Conservation (phyloP, 1,284 basidiomycete genomes). For the Leucoagaricus sp. region DNA sequence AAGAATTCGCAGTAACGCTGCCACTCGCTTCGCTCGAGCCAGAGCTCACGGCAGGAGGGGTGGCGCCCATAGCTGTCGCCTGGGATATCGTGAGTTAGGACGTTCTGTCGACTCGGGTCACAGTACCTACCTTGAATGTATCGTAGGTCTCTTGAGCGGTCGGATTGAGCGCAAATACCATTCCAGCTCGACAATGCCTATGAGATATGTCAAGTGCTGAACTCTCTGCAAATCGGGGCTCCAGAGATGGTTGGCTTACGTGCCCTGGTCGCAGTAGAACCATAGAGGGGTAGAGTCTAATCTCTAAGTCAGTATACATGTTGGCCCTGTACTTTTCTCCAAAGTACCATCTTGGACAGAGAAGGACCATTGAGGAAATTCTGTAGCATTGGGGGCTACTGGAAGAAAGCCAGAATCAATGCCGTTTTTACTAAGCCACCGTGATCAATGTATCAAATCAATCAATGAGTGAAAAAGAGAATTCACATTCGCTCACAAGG, state of each 20-base stretch:
- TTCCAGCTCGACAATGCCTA: slow-evolving; percentile 42
- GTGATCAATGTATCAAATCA: too few relatives aligned
- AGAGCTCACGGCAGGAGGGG: slow-evolving; percentile 18
- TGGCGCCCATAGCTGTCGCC: slow-evolving; percentile 33
- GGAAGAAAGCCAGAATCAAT: slow-evolving; percentile 41
- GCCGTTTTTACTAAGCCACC: too few relatives aligned
- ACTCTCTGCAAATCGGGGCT: background rate
- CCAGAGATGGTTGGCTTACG: background rate
- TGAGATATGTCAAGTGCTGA: too few relatives aligned
- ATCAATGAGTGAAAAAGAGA: background rate
- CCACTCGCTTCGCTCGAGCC: background rate
- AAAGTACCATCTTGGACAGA: slow-evolving; percentile 33
- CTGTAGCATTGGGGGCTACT: slow-evolving; percentile 21
- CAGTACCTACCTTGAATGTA: slow-evolving; percentile 28
- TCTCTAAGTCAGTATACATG: background rate
- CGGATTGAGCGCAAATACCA: slow-evolving; percentile 54
- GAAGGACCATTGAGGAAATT: slow-evolving; percentile 39
- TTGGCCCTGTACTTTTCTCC: background rate
- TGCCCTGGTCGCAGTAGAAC: slow-evolving; percentile 46
- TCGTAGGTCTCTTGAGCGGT: slow-evolving; percentile 40
- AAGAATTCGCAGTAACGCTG: background rate
- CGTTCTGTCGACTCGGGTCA: background rate
- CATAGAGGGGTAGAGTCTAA: slow-evolving; percentile 37
- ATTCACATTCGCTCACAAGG: slow-evolving; percentile 43
- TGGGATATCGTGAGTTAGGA: background rate